A percentile compares a stretch with the other conserved stretches of the same genome.
Evolutionary conservation across 192 early-diverging fungal species (phyloP).

Genomic region (Gonapodya prolifera): DNA sequence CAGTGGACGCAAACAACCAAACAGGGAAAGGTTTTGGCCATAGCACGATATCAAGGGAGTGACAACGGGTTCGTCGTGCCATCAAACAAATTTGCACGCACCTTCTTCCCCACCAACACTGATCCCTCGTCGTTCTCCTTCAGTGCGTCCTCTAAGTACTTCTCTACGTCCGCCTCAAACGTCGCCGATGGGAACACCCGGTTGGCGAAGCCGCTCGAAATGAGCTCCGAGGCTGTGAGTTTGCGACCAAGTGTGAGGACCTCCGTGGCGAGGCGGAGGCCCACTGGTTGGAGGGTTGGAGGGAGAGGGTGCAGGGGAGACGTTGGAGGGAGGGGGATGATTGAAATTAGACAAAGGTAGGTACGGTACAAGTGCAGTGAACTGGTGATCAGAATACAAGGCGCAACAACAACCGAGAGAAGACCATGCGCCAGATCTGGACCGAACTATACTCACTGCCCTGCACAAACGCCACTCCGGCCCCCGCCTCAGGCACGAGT

Average conservation of each 20-base stretch:
- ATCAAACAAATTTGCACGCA: neutral
- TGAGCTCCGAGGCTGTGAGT: neutral
- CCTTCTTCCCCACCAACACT: neutral
- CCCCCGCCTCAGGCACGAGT: conserved; percentile 16
- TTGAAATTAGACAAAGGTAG: too few relatives aligned
- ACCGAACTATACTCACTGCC: neutral
- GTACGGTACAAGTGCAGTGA: too few relatives aligned
- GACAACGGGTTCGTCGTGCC: neutral
- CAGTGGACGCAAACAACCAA: too few relatives aligned
- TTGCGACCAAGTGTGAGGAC: conserved; percentile 3
- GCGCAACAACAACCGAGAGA: too few relatives aligned
- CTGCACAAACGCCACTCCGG: neutral
- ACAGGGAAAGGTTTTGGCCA: neutral
- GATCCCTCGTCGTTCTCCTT: neutral
- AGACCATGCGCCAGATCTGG: too few relatives aligned
- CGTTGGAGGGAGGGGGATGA: too few relatives aligned
- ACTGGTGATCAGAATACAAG: too few relatives aligned
- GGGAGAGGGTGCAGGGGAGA: too few relatives aligned
- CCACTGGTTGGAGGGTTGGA: neutral
- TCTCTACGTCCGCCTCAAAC: neutral
- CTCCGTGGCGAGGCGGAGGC: conserved; percentile 1
- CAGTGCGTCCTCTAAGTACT: neutral
- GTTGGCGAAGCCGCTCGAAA: neutral
- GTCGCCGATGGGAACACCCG: neutral
- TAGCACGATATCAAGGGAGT: neutral